Conservation (phyloP, 306 rosid genomes). For the Quercus glauca region DNA sequence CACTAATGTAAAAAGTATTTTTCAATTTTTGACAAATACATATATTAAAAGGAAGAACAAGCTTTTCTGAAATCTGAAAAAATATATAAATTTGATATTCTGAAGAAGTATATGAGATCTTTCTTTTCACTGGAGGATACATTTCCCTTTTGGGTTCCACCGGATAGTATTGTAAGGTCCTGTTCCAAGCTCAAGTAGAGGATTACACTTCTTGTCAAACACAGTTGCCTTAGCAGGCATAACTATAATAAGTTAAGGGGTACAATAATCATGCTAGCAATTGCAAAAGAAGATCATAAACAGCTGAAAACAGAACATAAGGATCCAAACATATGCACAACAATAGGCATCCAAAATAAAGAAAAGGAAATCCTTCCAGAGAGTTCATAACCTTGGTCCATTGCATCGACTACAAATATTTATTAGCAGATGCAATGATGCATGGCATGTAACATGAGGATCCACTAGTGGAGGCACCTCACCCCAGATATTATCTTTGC, state of each 20-base stretch:
- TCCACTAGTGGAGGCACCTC: background rate
- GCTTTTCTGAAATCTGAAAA: background rate
- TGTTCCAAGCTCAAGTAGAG: constrained; percentile 88
- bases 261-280: constrained; percentile 15
- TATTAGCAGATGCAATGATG: background rate
- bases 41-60: constrained; percentile 8
- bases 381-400: background rate
- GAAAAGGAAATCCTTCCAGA: background rate
- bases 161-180: constrained; percentile 93
- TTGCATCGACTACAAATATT: background rate
- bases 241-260: constrained; percentile 65
- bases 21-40: constrained; percentile 5
- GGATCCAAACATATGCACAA: background rate
- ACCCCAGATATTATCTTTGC: background rate
- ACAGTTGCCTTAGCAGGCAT: constrained; percentile 95
- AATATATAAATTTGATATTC: background rate
- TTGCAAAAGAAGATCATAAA: constrained; percentile 9
- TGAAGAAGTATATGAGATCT: constrained; percentile 16
- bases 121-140: constrained; percentile 53
- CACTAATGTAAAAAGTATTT: constrained; percentile 16
- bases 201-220: constrained; percentile 93
- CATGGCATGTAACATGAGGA: background rate
- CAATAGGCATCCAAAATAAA: constrained; percentile 12
- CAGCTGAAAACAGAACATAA: constrained; percentile 5
- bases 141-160: constrained; percentile 91